A percentile compares a stretch with the other conserved stretches of the same genome.
These are phyloP conservation scores for Chaetomium olivaceum DNA, from an alignment of 2,329 filamentous ascomycete genomes.

Conservation along the genomic window DNA sequence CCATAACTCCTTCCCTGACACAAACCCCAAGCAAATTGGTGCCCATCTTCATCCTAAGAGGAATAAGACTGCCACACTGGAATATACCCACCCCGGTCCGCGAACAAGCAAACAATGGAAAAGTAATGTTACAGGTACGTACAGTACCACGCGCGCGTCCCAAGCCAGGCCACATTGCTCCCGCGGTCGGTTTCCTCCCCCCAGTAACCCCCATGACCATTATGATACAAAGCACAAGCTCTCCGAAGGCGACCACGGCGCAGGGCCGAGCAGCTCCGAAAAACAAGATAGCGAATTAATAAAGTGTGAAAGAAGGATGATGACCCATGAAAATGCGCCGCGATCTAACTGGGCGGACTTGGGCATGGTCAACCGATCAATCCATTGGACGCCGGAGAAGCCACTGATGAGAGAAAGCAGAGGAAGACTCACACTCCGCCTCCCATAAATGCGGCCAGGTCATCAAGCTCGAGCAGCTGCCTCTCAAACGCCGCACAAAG, in stretches of 20 bases:
- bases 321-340: not conserved
- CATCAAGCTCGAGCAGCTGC: constrained; percentile 60
- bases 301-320: not conserved
- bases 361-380: constrained; percentile 19
- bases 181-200: not conserved
- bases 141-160: not conserved
- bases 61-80: not conserved
- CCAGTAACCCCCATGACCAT: not conserved
- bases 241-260: not conserved
- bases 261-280: not conserved
- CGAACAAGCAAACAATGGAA: not conserved
- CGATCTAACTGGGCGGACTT: constrained; percentile 25
- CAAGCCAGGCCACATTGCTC: not conserved
- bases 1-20: constrained; percentile 4
- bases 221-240: constrained; percentile 1
- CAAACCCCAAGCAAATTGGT: not conserved
- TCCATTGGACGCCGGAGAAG: constrained; percentile 1
- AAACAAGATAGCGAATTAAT: not conserved
- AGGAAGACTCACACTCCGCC: constrained; percentile 52
- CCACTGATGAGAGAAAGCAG: constrained; percentile 14
- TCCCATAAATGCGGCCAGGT: constrained; percentile 63
- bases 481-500: constrained; percentile 61
- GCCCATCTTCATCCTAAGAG: not conserved
- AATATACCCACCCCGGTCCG: not conserved
- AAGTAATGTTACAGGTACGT: constrained; percentile 6